phyloP scores from a whole-genome alignment of 306 rosid species.

The Dalbergia cochinchinensis region DNA sequence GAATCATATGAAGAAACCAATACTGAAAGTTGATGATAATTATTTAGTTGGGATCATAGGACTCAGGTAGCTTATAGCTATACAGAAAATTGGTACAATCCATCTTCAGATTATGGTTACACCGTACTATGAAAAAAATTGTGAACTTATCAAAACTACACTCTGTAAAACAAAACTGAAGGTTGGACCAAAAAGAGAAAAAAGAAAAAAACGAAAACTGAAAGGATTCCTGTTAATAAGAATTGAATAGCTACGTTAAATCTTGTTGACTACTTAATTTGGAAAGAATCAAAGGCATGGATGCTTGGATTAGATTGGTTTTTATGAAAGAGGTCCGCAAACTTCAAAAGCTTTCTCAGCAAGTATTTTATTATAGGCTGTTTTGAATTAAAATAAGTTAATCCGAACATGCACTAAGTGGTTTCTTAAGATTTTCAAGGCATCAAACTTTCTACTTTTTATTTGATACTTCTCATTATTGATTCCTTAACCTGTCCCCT shows the following conservation, averaged over 20 bases:
- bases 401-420: neutral
- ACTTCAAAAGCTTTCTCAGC: neutral
- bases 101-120: neutral
- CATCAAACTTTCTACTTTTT: neutral
- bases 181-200: too few relatives aligned
- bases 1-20: conserved; percentile 1
- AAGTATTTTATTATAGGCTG: neutral
- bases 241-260: neutral
- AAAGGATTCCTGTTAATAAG: neutral
- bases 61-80: neutral
- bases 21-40: neutral
- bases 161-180: neutral
- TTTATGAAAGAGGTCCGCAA: neutral
- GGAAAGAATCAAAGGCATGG: neutral
- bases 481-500: conserved; percentile 16
- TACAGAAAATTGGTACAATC: neutral
- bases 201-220: neutral
- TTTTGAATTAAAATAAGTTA: neutral
- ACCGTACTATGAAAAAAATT: conserved; percentile 10
- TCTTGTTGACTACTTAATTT: neutral
- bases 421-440: neutral
- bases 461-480: conserved; percentile 8
- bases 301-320: neutral
- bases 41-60: conserved; percentile 8
- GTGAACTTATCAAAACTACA: neutral